Conservation (phyloP, 768 basidiomycete species). For the Steccherinum ochraceum region DNA sequence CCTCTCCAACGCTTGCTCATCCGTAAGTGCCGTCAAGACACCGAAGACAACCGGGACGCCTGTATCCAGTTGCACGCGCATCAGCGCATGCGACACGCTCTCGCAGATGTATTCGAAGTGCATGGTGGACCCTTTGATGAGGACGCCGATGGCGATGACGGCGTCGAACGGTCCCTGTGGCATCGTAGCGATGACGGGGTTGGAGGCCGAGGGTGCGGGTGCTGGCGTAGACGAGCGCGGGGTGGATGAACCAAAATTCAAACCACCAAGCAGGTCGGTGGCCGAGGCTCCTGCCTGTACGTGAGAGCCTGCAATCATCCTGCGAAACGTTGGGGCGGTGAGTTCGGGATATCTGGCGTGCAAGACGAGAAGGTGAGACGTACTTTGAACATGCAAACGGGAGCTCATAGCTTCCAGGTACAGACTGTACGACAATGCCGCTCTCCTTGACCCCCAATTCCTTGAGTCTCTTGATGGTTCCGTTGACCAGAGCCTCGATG, state of each 20-base stretch:
- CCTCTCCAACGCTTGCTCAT: conserved; percentile 91
- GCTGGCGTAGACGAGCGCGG: conserved; percentile 52
- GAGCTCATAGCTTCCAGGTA: conserved; percentile 94
- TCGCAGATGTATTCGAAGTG: conserved; percentile 99
- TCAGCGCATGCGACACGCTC: conserved; percentile 86
- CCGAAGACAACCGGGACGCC: conserved; percentile 96
- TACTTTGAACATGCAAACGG: conserved; percentile 82
- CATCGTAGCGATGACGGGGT: conserved; percentile 26
- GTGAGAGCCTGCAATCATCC: conserved; percentile 85
- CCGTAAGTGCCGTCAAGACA: conserved; percentile 85
- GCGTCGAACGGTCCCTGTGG: conserved; percentile 79
- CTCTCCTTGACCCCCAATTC: conserved; percentile 80
- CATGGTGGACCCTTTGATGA: conserved; percentile 98
- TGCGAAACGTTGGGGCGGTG: conserved; percentile 26
- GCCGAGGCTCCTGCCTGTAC: conserved; percentile 72
- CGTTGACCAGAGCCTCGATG: conserved; percentile 79
- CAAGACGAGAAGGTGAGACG: conserved; percentile 19
- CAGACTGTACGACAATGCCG: conserved; percentile 87
- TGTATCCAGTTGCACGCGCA: conserved; percentile 91
- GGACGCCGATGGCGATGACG: conserved; percentile 93
- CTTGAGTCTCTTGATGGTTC: conserved; percentile 74
- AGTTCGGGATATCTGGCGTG: too few relatives aligned
- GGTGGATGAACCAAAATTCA: conserved; percentile 39
- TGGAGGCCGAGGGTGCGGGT: conserved; percentile 26
- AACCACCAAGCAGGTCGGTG: conserved; percentile 73